These are phyloP conservation scores for Amauroascus verrucosus DNA, from an alignment of 2,329 filamentous ascomycete species.

Conservation along the genomic window DNA sequence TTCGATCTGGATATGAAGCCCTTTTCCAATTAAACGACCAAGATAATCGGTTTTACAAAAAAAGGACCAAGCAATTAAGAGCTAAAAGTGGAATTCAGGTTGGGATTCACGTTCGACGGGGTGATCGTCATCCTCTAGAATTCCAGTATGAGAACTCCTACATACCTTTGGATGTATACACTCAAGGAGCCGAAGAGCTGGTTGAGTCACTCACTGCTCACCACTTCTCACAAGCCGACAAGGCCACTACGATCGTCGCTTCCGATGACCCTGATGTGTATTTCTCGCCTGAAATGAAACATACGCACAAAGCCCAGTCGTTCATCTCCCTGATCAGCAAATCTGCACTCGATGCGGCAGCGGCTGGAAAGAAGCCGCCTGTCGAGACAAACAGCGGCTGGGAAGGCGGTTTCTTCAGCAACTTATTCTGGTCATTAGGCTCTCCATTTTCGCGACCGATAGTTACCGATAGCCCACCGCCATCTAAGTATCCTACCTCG, in stretches of 20 bases:
- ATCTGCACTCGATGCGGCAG: constrained; percentile 40
- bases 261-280: constrained; percentile 75
- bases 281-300: constrained; percentile 50
- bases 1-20: constrained; percentile 59
- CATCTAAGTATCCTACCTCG: constrained; percentile 17
- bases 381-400: constrained; percentile 70
- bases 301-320: constrained; percentile 56
- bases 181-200: constrained; percentile 48
- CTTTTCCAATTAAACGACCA: constrained; percentile 60
- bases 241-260: constrained; percentile 49
- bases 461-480: constrained; percentile 24
- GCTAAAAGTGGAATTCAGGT: constrained; percentile 46
- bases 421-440: constrained; percentile 72
- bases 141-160: constrained; percentile 68
- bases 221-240: constrained; percentile 3
- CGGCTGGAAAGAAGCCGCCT: constrained; percentile 1
- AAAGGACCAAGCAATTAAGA: constrained; percentile 49
- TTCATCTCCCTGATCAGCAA: constrained; percentile 69
- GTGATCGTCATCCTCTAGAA: constrained; percentile 67
- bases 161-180: constrained; percentile 61
- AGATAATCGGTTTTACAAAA: constrained; percentile 55
- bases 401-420: constrained; percentile 77
- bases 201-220: constrained; percentile 38
- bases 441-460: constrained; percentile 35
- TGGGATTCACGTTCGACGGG: constrained; percentile 69